Percentiles rank a stretch among this genome's conserved stretches.
Conservation (phyloP, 2,329 filamentous ascomycete species). For the Colletotrichum lentis region DNA sequence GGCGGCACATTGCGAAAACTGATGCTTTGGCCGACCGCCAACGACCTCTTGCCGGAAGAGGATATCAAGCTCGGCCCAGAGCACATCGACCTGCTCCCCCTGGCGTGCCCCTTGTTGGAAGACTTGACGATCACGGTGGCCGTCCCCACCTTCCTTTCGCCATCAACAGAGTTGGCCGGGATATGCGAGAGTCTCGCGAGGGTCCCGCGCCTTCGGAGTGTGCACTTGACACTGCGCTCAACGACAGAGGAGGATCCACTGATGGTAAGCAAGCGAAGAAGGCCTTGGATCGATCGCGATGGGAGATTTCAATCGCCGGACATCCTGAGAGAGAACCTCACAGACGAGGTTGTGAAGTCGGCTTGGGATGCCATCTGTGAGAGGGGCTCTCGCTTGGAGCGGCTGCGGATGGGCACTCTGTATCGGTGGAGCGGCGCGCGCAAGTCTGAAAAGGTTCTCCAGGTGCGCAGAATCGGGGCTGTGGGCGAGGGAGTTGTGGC, state of each 20-base stretch:
- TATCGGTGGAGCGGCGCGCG: slow-evolving; percentile 1
- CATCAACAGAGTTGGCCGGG: background rate
- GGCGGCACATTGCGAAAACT: slow-evolving; percentile 4
- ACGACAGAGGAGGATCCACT: background rate
- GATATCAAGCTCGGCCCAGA: background rate
- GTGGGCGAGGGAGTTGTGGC: background rate
- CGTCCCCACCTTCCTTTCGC: background rate
- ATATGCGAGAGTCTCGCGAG: background rate
- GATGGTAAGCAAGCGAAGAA: background rate
- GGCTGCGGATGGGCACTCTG: slow-evolving; percentile 8
- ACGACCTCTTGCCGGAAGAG: background rate
- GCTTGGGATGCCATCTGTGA: slow-evolving; percentile 9
- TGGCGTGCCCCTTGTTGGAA: background rate
- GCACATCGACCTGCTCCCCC: background rate
- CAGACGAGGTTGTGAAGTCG: background rate
- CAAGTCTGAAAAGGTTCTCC: slow-evolving; percentile 9
- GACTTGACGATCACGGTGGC: slow-evolving; percentile 5
- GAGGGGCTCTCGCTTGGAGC: slow-evolving; percentile 8
- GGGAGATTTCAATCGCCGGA: background rate
- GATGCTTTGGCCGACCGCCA: background rate
- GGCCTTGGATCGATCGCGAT: background rate
- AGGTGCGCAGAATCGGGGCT: slow-evolving; percentile 9
- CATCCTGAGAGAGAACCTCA: background rate
- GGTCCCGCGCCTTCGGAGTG: background rate
- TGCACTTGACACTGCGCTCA: background rate